A percentile compares a stretch with the other conserved stretches of the same genome.
phyloP scores from a whole-genome alignment of 2,329 filamentous ascomycete genomes.

The Claviceps digitariae region DNA sequence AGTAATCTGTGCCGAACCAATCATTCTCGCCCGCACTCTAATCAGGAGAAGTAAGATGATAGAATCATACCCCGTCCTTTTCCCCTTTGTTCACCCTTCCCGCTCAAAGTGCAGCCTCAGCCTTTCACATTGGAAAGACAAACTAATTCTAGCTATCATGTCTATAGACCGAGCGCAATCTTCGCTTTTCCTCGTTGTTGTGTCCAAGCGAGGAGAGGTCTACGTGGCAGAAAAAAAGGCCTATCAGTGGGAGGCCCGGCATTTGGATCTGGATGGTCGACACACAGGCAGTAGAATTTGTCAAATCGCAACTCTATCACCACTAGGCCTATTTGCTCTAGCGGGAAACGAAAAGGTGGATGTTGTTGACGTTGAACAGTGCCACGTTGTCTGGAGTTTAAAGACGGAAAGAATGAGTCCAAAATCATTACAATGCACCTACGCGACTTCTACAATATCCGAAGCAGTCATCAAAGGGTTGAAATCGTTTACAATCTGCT shows the following conservation, averaged over 20 bases:
- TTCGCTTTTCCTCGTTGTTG: neutral
- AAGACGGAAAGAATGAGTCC: conserved; percentile 42
- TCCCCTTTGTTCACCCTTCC: too few species aligned
- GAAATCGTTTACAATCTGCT: conserved; percentile 49
- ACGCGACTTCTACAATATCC: conserved; percentile 29
- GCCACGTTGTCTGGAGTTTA: conserved; percentile 46
- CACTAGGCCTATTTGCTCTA: conserved; percentile 46
- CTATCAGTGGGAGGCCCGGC: conserved; percentile 35
- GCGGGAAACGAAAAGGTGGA: conserved; percentile 45
- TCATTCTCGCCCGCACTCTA: conserved; percentile 36
- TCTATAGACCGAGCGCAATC: neutral
- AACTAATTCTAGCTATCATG: neutral
- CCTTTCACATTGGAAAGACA: neutral
- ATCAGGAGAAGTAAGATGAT: conserved; percentile 26
- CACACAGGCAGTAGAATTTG: conserved; percentile 35
- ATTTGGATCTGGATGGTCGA: conserved; percentile 26
- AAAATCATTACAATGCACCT: conserved; percentile 46
- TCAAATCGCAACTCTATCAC: conserved; percentile 45
- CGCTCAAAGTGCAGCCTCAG: neutral
- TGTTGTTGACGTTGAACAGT: conserved; percentile 32
- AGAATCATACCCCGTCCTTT: too few species aligned
- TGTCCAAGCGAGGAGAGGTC: conserved; percentile 3
- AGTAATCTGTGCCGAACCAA: conserved; percentile 36
- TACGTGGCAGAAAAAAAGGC: conserved; percentile 11
- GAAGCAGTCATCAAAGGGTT: conserved; percentile 42